phyloP scores from a whole-genome alignment of 139 green algal genomes.

The Chlorella sorokiniana region DNA sequence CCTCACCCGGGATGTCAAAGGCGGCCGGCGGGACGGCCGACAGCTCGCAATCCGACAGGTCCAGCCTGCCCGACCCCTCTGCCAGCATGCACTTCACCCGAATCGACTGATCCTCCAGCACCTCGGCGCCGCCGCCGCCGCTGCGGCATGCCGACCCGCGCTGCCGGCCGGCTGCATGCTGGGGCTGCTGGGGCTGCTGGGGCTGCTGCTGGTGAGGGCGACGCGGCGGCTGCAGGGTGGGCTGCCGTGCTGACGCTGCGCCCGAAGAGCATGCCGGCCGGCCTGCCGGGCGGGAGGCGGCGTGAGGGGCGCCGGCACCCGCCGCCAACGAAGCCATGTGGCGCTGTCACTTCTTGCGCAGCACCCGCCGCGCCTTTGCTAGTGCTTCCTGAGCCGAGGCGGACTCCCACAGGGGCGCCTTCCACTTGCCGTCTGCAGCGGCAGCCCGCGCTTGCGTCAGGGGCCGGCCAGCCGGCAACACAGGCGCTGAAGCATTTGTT shows the following conservation, averaged over 20 bases:
- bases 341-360: background rate
- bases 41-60: conserved; percentile 72
- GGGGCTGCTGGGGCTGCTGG: background rate
- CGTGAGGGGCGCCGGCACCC: no score
- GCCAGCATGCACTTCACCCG: conserved; percentile 51
- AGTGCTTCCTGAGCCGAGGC: conserved; percentile 24
- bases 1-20: conserved; percentile 47
- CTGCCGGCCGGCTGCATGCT: background rate
- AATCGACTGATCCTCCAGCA: conserved; percentile 28
- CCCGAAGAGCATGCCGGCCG: no score
- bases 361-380: conserved; percentile 5
- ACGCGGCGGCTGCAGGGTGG: background rate
- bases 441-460: no score
- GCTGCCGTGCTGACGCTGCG: background rate
- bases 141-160: background rate
- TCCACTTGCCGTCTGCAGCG: conserved; percentile 42
- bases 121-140: background rate
- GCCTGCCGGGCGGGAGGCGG: background rate
- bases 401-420: conserved; percentile 44
- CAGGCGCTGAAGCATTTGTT: no score
- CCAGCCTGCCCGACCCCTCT: conserved; percentile 57
- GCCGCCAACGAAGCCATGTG: background rate
- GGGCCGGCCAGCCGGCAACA: background rate
- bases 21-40: conserved; percentile 50
- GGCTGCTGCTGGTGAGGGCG: background rate